Evolutionary conservation across 306 rosid genomes (phyloP).

Genomic region (Castanea sativa): DNA sequence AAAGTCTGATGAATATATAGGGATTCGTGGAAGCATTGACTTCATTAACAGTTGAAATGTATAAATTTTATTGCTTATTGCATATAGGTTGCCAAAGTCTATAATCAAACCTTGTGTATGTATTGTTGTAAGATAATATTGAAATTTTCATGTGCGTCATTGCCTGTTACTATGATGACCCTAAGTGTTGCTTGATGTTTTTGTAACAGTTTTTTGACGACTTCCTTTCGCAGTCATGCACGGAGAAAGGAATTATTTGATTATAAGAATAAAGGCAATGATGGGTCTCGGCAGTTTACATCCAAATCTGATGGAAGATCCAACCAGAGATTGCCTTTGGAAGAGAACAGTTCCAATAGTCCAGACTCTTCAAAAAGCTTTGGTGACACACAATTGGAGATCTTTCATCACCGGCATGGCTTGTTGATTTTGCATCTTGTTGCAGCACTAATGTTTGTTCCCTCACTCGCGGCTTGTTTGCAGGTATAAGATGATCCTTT

Average conservation of each 20-base stretch:
- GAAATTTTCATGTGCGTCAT: conserved; percentile 4
- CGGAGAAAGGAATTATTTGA: conserved; percentile 45
- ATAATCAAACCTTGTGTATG: not conserved
- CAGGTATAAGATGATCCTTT: conserved; percentile 53
- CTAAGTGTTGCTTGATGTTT: conserved; percentile 42
- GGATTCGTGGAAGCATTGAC: not conserved
- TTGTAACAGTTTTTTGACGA: conserved; percentile 74
- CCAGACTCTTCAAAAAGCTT: conserved; percentile 70
- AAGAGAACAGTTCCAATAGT: conserved; percentile 52
- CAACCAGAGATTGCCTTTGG: conserved; percentile 44
- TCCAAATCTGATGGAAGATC: conserved; percentile 52
- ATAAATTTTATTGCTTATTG: not conserved
- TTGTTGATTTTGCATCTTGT: conserved; percentile 73
- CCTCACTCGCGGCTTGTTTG: conserved; percentile 86
- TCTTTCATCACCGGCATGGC: conserved; percentile 88
- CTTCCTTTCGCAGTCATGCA: conserved; percentile 74
- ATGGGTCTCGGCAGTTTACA: conserved; percentile 37
- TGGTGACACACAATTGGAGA: conserved; percentile 78
- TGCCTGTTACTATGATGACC: conserved; percentile 16
- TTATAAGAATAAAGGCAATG: conserved; percentile 34
- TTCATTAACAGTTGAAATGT: not conserved
- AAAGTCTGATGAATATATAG: not conserved
- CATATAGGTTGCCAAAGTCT: not conserved
- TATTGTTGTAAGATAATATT: conserved; percentile 2
- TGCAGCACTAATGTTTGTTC: conserved; percentile 84